Conservation (phyloP, 2,329 filamentous ascomycete species). For the Colletotrichum trifolii region DNA sequence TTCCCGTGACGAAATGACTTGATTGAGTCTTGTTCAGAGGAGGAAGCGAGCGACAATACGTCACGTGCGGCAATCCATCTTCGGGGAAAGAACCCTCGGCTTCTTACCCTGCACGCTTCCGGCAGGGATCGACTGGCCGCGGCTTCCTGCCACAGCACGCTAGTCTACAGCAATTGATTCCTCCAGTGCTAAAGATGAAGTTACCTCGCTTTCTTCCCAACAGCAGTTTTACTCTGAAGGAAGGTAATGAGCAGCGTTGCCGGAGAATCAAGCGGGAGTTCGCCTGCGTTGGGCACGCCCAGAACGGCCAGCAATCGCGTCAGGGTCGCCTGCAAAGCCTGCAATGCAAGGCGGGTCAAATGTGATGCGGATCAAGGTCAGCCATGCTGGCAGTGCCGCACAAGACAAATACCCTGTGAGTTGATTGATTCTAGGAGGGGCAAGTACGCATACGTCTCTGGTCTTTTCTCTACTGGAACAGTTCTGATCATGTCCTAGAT, state of each 20-base stretch:
- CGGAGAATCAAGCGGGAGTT: not conserved
- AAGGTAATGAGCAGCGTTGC: not conserved
- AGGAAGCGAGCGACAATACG: no score
- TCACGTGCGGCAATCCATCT: not conserved
- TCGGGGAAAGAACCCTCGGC: not conserved
- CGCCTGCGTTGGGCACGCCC: not conserved
- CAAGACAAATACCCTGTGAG: slow-evolving; percentile 20
- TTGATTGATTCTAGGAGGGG: slow-evolving; percentile 23
- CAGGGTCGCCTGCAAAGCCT: slow-evolving; percentile 36
- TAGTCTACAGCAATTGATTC: no score
- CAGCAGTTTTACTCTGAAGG: no score
- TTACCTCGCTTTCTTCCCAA: not conserved
- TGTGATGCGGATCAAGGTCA: slow-evolving; percentile 19
- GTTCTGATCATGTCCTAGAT: slow-evolving; percentile 3
- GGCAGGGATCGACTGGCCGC: not conserved
- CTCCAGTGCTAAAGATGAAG: not conserved
- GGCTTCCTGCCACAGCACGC: not conserved
- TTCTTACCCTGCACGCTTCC: not conserved
- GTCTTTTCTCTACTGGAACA: not conserved
- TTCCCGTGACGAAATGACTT: no score
- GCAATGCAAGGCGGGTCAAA: slow-evolving; percentile 24
- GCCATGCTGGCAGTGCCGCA: slow-evolving; percentile 30
- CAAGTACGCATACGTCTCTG: not conserved
- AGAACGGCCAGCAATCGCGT: slow-evolving; percentile 27
- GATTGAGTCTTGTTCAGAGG: no score